Base-by-base conservation (phyloP, 139 green algal genomes). In the Limnomonas spitsbergensis region DNA sequence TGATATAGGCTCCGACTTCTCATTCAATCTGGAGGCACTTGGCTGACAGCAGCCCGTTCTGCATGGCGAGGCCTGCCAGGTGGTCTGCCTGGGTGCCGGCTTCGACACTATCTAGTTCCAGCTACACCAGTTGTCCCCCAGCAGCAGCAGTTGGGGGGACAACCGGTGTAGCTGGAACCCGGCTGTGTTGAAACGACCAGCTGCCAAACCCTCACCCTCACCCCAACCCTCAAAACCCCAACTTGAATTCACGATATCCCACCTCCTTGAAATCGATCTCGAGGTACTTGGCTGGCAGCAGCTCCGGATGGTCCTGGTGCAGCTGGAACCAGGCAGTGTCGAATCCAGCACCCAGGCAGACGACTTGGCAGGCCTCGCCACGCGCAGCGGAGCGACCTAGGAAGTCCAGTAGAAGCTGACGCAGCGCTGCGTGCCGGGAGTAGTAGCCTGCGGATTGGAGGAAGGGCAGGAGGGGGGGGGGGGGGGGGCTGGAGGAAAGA, bases 21-120 rank as follows among this genome's bases (percentile, higher is more conserved):
- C n/a, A n/a, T n/a, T n/a, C n/a, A n/a, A n/a, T n/a, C n/a, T n/a
- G n/a, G n/a, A n/a, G n/a, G n/a, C n/a, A n/a, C n/a, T n/a, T n/a
- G n/a, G n/a, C n/a, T n/a, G n/a, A n/a, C n/a, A n/a, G n/a, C n/a
- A n/a, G n/a, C n/a, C 67, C 24, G 42, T 66, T 56, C 24, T 29
- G 47, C 47, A 20, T 29, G 47, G 47, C 47, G 20, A n/a, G 27
- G 29, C 38, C 39, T 24, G 47, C 14, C 93, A 97, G 82, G 82
- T 97, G 26, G 54, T 97, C 3, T 85, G 85, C 24, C 77, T 98
- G 36, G 94, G 94, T 20, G 92, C 93, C 0, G 94, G 94, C 3
- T 97, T 88, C 78, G 94, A 98, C 86, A 98, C 92, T 3, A 88
- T 84, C 2, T 97, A 87, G 82, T 95, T 97, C 74, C 86, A n/a